Base-by-base conservation (phyloP, 208 protist genomes). In the Leishmania turanica region DNA sequence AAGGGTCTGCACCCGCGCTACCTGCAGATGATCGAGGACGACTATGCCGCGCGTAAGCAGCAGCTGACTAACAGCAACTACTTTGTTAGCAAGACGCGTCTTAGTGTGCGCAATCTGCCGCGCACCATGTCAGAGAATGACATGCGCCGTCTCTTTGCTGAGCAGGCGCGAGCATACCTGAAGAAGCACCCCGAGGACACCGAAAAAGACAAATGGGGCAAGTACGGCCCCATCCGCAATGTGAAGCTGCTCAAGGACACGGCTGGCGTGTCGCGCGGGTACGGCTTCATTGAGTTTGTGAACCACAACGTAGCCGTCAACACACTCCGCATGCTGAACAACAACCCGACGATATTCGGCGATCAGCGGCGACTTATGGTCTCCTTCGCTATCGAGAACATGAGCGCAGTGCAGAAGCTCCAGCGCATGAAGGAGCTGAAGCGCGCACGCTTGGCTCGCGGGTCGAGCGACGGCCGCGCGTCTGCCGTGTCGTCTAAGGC, bases 281-380 rank as follows among this genome's bases (percentile, higher is more conserved):
- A 97, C 83, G 97, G 93, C 31, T 99, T 99, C 75, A 87, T 99
- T 19, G 96, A 99, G 88, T 98, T 97, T 87, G 85, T 93, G 40
- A 97, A 98, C 60, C 96, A 99, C 88, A 91, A 92, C 79, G 87
- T 96, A 19, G 96, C 97, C n/a, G 87, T 99, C n/a, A 79, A 90
- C 80, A 83, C 84, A 37, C 82, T 99, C 71, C 90, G 95, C 21
- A 88, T 85, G 74, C 74, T 98, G 17, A 99, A 99, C 86, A 99
- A 99, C 86, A 99, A 99, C 83, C 97, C 97, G 3, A 98, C 89
- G 24, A 34, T 98, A 21, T 97, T 97, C 56, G 92, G 92, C 45
- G 89, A 96, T 47, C 86, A 95, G 77, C 88, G 90, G 17, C 93
- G 97, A 13, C 87, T 97, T 60, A 95, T 98, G 81, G 96, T 98